These are phyloP conservation scores for Trifolium repens DNA, from an alignment of 306 rosid species.

Conservation along the genomic window DNA sequence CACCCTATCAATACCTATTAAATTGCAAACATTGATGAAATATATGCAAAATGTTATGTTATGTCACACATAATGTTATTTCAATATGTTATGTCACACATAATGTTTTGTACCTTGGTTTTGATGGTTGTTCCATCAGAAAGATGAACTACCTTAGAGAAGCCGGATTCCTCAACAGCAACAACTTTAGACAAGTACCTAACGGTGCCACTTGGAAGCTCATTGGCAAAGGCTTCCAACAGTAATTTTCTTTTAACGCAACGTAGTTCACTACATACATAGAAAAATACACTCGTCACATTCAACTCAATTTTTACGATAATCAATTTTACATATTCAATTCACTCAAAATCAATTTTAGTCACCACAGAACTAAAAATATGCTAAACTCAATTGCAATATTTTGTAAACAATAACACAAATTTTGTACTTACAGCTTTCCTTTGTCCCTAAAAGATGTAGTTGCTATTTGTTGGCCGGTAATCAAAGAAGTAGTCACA, in stretches of 20 bases:
- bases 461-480: constrained; percentile 52
- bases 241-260: constrained; percentile 58
- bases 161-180: constrained; percentile 65
- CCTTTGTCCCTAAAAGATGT: constrained; percentile 41
- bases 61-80: no score
- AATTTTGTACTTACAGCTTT: constrained; percentile 44
- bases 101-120: constrained; percentile 55
- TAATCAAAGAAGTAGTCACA: constrained; percentile 51
- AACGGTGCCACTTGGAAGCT: constrained; percentile 70
- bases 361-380: no score
- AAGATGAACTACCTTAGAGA: constrained; percentile 68
- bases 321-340: no score
- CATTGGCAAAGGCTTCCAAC: constrained; percentile 66
- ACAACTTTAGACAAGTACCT: constrained; percentile 74
- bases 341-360: no score
- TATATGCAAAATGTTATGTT: no score
- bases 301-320: no score
- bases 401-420: background rate
- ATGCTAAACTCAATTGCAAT: no score
- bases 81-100: background rate
- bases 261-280: constrained; percentile 49
- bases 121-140: constrained; percentile 63
- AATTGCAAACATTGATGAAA: constrained; percentile 1
- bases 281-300: background rate
- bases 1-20: constrained; percentile 72